A percentile compares a stretch with the other conserved stretches of the same genome.
Conservation (phyloP, 2,329 filamentous ascomycete genomes). For the Fusarium sublunatum region DNA sequence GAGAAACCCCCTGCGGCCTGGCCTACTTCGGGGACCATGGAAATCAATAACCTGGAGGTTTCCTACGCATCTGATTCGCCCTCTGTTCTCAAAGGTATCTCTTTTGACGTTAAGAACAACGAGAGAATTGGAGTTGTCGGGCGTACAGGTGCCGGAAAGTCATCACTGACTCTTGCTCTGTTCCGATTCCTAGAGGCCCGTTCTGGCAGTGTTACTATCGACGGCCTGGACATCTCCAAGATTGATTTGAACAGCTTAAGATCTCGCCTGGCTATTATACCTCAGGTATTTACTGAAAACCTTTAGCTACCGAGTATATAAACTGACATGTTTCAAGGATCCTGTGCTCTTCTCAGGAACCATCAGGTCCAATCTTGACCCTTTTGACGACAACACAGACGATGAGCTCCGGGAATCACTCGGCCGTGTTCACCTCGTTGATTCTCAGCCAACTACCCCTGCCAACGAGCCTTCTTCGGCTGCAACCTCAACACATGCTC, state of each 20-base stretch:
- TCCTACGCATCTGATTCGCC: slow-evolving; percentile 77
- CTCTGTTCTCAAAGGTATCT: slow-evolving; percentile 75
- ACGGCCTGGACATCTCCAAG: slow-evolving; percentile 79
- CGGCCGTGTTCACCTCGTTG: slow-evolving; percentile 74
- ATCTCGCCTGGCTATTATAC: slow-evolving; percentile 82
- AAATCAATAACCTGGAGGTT: slow-evolving; percentile 78
- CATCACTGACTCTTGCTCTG: slow-evolving; percentile 77
- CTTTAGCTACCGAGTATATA: background rate
- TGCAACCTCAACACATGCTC: slow-evolving; percentile 47
- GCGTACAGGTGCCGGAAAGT: slow-evolving; percentile 82
- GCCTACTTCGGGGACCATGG: slow-evolving; percentile 78
- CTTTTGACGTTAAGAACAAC: slow-evolving; percentile 73
- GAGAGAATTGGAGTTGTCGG: slow-evolving; percentile 82
- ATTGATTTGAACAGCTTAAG: slow-evolving; percentile 77
- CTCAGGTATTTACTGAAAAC: slow-evolving; percentile 58
- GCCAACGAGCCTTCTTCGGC: slow-evolving; percentile 54
- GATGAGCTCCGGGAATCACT: slow-evolving; percentile 76
- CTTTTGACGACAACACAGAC: slow-evolving; percentile 77
- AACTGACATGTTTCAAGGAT: slow-evolving; percentile 61
- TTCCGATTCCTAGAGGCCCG: slow-evolving; percentile 81
- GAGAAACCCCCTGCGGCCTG: slow-evolving; percentile 74
- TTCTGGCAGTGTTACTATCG: slow-evolving; percentile 74
- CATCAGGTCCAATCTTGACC: slow-evolving; percentile 79
- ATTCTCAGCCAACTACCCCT: slow-evolving; percentile 55
- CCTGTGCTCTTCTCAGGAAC: slow-evolving; percentile 86